Evolutionary conservation across 1,284 basidiomycete genomes (phyloP).

Genomic region (Fomitopsis schrenkii): DNA sequence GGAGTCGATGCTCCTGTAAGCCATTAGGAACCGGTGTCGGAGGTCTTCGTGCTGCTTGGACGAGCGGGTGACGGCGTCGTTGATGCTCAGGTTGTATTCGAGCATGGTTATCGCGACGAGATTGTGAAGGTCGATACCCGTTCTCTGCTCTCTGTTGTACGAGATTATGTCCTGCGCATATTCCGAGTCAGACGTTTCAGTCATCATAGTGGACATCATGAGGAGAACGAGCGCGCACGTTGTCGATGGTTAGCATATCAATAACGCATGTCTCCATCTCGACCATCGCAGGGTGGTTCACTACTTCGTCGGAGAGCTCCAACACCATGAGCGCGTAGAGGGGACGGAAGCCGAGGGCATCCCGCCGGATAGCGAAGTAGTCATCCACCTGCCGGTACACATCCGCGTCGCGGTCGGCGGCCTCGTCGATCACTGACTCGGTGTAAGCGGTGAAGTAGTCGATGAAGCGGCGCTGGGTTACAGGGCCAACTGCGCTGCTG

Average conservation of each 20-base stretch:
- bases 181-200: no score
- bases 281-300: slow-evolving; percentile 29
- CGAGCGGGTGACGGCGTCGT: slow-evolving; percentile 17
- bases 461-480: slow-evolving; percentile 17
- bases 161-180: slow-evolving; percentile 30
- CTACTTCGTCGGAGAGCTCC: slow-evolving; percentile 30
- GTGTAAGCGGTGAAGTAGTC: slow-evolving; percentile 23
- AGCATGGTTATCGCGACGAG: slow-evolving; percentile 30
- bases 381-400: slow-evolving; percentile 24
- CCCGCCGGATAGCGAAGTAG: slow-evolving; percentile 30
- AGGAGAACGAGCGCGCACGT: slow-evolving; percentile 19
- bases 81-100: slow-evolving; percentile 16
- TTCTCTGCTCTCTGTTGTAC: slow-evolving; percentile 34
- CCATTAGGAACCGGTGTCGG: slow-evolving; percentile 9
- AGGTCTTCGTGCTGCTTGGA: slow-evolving; percentile 11
- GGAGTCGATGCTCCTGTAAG: neutral
- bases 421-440: slow-evolving; percentile 27
- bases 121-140: slow-evolving; percentile 31
- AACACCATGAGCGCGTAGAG: slow-evolving; percentile 28
- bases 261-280: slow-evolving; percentile 18
- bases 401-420: slow-evolving; percentile 22
- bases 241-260: slow-evolving; percentile 22
- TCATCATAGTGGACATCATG: no score
- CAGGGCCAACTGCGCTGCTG: slow-evolving; percentile 7
- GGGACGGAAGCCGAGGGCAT: slow-evolving; percentile 29